Conservation (phyloP, 108 stramenopile genomes). For the Chaetoceros tenuissimus region DNA sequence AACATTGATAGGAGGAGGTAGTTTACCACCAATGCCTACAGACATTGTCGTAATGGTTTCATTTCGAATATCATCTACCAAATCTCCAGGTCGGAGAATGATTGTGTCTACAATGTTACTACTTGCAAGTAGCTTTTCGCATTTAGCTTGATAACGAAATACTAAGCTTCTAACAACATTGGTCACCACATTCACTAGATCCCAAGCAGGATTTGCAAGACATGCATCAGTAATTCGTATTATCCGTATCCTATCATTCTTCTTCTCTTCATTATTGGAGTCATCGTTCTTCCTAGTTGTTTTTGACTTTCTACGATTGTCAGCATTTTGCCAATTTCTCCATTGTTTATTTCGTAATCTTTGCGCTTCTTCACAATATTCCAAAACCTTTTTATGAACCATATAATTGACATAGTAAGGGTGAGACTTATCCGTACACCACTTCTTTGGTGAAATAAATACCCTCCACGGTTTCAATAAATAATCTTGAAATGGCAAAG, state of each 20-base stretch:
- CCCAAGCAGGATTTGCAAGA: slow-evolving; percentile 36
- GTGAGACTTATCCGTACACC: slow-evolving; percentile 58
- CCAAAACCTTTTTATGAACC: slow-evolving; percentile 45
- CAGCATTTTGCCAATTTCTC: slow-evolving; percentile 7
- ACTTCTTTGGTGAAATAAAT: slow-evolving; percentile 29
- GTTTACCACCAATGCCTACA: slow-evolving; percentile 29
- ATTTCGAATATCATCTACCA: slow-evolving; percentile 52
- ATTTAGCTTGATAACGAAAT: slow-evolving; percentile 58
- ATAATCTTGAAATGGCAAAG: slow-evolving; percentile 58
- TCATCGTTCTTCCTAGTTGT: slow-evolving; percentile 9
- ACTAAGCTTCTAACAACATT: slow-evolving; percentile 47
- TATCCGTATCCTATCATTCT: slow-evolving; percentile 44
- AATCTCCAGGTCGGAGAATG: slow-evolving; percentile 54
- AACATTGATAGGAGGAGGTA: slow-evolving; percentile 39
- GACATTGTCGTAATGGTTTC: slow-evolving; percentile 49
- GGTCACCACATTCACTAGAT: slow-evolving; percentile 36
- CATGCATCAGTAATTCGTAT: slow-evolving; percentile 57
- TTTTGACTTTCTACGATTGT: slow-evolving; percentile 16
- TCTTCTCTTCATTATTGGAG: slow-evolving; percentile 10
- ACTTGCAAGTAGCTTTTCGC: slow-evolving; percentile 41
- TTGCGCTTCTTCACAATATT: slow-evolving; percentile 57
- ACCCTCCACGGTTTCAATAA: slow-evolving; percentile 36
- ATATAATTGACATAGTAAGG: slow-evolving; percentile 63
- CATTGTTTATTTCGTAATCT: slow-evolving; percentile 24
- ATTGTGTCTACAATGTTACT: slow-evolving; percentile 54